Evolutionary conservation across 208 protist genomes (phyloP).

Genomic region (Leishmania lainsoni): DNA sequence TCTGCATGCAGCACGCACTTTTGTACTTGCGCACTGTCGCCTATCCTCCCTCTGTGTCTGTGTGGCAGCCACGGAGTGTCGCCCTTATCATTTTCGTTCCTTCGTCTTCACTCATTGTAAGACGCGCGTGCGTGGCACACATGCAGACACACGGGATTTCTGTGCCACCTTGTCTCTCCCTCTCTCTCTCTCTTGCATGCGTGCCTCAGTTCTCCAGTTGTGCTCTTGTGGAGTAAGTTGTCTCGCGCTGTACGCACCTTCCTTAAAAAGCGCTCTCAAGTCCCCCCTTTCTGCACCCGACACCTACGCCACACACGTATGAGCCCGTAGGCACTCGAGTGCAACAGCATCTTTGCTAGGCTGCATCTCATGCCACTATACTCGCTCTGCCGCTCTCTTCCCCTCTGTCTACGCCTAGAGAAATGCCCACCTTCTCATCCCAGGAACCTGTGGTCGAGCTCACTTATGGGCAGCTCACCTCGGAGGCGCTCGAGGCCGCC

Average conservation of each 20-base stretch:
- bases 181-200: neutral
- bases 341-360: neutral
- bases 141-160: neutral
- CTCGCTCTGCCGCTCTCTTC: neutral
- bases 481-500: slow-evolving; percentile 45
- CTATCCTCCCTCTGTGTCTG: neutral
- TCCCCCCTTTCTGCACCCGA: neutral
- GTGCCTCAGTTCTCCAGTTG: neutral
- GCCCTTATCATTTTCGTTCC: neutral
- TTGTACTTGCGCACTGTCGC: neutral
- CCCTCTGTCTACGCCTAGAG: neutral
- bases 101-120: neutral
- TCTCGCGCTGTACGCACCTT: neutral
- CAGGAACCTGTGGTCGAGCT: slow-evolving; percentile 45
- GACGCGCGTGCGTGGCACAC: neutral
- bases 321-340: neutral
- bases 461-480: slow-evolving; percentile 69
- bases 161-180: neutral
- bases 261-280: neutral
- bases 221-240: neutral
- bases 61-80: neutral
- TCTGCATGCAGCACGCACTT: neutral
- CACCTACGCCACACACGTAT: neutral
- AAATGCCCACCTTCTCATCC: slow-evolving; percentile 9
- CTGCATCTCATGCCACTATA: neutral